Conservation (phyloP, 176 grass and related monocot species). For the Metroxylon sagu region DNA sequence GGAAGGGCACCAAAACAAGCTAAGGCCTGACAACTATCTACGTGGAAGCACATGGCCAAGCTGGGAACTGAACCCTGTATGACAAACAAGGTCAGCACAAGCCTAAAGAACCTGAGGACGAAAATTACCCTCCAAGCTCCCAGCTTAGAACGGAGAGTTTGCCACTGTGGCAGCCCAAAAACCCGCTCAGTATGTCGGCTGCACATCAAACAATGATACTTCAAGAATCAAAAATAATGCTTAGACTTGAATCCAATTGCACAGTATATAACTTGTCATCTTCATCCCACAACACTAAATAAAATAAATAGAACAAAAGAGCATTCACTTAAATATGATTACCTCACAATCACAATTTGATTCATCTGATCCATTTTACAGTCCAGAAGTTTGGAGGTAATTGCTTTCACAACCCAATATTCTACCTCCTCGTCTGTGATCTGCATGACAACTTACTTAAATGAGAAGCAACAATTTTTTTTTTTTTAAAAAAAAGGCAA, state of each 20-base stretch:
- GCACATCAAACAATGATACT: slow-evolving; percentile 11
- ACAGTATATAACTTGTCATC: too few species aligned
- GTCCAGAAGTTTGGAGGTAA: slow-evolving; percentile 60
- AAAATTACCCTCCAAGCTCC: slow-evolving; percentile 69
- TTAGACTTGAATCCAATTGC: too few species aligned
- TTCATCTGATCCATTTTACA: slow-evolving; percentile 88
- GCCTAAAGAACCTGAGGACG: not conserved
- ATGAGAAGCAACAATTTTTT: not conserved
- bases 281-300: too few species aligned
- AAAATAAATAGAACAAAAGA: not conserved
- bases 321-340: slow-evolving; percentile 9
- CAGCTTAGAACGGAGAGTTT: slow-evolving; percentile 72
- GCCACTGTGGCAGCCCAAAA: slow-evolving; percentile 73
- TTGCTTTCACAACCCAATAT: slow-evolving; percentile 92
- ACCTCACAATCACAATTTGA: slow-evolving; percentile 63
- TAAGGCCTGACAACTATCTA: too few species aligned
- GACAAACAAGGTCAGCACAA: too few species aligned
- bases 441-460: slow-evolving; percentile 24
- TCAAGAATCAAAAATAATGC: too few species aligned
- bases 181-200: slow-evolving; percentile 65
- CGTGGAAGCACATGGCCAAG: too few species aligned
- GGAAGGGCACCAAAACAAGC: too few species aligned
- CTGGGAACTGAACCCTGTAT: too few species aligned
- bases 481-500: not conserved
- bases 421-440: slow-evolving; percentile 89